These are phyloP conservation scores for Bimuria novae-zelandiae DNA, from an alignment of 2,329 filamentous ascomycete genomes.

Conservation along the genomic window DNA sequence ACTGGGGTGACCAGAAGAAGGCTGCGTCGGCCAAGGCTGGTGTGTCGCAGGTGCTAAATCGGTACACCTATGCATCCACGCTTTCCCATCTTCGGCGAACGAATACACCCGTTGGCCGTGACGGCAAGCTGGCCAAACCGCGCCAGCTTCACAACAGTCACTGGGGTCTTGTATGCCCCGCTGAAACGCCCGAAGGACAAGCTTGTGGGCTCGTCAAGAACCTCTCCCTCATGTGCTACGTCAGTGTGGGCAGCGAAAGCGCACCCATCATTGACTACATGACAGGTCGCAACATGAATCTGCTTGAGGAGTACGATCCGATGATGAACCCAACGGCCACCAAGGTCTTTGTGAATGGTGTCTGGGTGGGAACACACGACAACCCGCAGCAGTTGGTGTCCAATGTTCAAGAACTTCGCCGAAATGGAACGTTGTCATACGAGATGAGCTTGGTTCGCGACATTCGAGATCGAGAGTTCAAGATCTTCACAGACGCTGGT, in stretches of 20 bases:
- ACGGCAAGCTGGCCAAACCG: conserved; percentile 97
- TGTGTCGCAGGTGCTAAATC: conserved; percentile 96
- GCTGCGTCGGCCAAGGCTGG: conserved; percentile 92
- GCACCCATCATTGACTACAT: conserved; percentile 94
- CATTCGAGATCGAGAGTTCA: conserved; percentile 96
- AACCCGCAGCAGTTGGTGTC: conserved; percentile 85
- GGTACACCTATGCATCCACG: conserved; percentile 96
- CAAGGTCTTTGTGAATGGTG: conserved; percentile 97
- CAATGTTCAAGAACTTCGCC: conserved; percentile 75
- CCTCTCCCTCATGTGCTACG: conserved; percentile 95
- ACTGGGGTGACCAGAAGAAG: conserved; percentile 99
- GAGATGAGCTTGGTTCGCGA: conserved; percentile 95
- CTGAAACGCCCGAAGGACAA: conserved; percentile 96
- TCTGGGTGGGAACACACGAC: conserved; percentile 94
- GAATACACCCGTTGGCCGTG: conserved; percentile 95
- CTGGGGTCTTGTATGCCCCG: conserved; percentile 96
- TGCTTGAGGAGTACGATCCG: conserved; percentile 84
- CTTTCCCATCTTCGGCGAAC: conserved; percentile 95
- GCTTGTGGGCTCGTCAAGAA: conserved; percentile 99
- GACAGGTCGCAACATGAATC: conserved; percentile 93
- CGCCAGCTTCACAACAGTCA: conserved; percentile 98
- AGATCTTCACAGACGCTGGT: conserved; percentile 96
- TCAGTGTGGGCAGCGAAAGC: conserved; percentile 90
- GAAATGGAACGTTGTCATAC: conserved; percentile 81
- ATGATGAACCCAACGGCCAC: conserved; percentile 81